A percentile compares a stretch with the other conserved stretches of the same genome.
Conservation (phyloP, 164 flowering plant species). For the grape (Vitis vinifera) region DNA sequence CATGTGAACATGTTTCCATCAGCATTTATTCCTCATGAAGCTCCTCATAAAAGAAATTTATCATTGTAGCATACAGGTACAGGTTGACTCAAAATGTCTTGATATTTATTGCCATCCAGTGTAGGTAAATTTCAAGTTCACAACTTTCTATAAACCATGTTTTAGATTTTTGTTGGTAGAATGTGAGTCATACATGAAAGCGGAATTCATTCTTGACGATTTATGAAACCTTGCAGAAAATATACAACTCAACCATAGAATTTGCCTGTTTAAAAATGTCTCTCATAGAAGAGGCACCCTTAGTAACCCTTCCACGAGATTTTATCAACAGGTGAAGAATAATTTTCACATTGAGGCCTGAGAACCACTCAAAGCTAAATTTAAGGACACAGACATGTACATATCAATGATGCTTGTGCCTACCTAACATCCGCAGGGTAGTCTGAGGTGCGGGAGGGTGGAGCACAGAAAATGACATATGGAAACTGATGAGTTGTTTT, state of each 20-base stretch:
- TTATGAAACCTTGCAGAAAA: not conserved
- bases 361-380: no score
- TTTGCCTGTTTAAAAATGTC: no score
- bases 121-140: not conserved
- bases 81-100: not conserved
- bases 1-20: no score
- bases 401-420: no score
- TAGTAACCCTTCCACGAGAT: not conserved
- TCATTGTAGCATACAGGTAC: not conserved
- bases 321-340: not conserved
- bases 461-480: slow-evolving; percentile 90
- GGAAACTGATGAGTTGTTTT: slow-evolving; percentile 46
- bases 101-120: not conserved
- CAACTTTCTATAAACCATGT: not conserved
- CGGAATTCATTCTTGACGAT: not conserved
- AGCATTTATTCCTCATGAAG: not conserved
- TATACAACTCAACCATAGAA: not conserved
- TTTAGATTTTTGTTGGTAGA: not conserved
- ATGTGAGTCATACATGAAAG: not conserved
- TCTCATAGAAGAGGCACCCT: no score
- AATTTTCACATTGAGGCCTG: no score
- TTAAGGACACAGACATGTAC: no score
- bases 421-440: slow-evolving; percentile 91
- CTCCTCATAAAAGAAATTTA: not conserved
- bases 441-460: slow-evolving; percentile 67